A percentile compares a stretch with the other conserved stretches of the same genome.
These are phyloP conservation scores for Penicillium capsulatum DNA, from an alignment of 2,329 filamentous ascomycete genomes.

Conservation along the genomic window DNA sequence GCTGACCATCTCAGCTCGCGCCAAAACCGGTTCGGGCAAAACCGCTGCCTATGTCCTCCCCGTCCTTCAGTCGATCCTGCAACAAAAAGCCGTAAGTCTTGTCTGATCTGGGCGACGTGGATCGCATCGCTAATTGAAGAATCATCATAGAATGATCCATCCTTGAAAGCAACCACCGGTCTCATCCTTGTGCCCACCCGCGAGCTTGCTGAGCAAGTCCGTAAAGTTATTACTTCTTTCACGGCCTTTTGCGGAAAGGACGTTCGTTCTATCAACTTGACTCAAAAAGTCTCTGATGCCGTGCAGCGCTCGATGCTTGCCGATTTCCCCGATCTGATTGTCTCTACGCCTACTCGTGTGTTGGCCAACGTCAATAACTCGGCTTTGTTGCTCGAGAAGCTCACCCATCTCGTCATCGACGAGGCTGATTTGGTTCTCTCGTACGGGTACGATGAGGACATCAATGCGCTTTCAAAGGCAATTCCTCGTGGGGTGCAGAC, in stretches of 20 bases:
- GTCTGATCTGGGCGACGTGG: neutral
- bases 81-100: constrained; percentile 61
- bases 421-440: constrained; percentile 91
- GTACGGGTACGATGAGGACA: constrained; percentile 89
- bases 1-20: constrained; percentile 58
- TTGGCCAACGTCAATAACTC: constrained; percentile 71
- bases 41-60: constrained; percentile 94
- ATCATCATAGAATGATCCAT: constrained; percentile 31
- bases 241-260: constrained; percentile 80
- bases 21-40: constrained; percentile 94
- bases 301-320: constrained; percentile 84
- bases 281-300: constrained; percentile 81
- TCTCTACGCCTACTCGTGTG: constrained; percentile 84
- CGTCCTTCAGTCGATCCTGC: constrained; percentile 77
- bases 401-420: constrained; percentile 81
- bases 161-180: constrained; percentile 57
- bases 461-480: constrained; percentile 71
- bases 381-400: constrained; percentile 63
- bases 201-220: constrained; percentile 89
- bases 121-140: constrained; percentile 7
- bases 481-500: constrained; percentile 85
- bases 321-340: constrained; percentile 80
- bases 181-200: constrained; percentile 90
- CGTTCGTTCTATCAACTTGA: constrained; percentile 76
- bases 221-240: constrained; percentile 71